phyloP scores from a whole-genome alignment of 73 alveolate genomes.

The Tetrahymena malaccensis region DNA sequence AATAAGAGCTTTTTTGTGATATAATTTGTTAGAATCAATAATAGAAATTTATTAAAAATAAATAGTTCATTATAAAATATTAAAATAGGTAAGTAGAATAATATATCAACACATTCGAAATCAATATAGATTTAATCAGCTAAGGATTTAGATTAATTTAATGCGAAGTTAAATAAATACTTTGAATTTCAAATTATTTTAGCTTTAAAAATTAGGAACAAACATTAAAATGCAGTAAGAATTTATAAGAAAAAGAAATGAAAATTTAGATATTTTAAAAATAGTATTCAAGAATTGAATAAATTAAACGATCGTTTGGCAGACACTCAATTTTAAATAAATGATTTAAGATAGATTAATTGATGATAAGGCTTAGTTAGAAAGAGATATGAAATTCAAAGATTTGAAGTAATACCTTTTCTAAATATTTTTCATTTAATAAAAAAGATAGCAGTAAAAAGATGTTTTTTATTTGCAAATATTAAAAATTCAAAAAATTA shows the following conservation, averaged over 20 bases:
- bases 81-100: too few relatives aligned
- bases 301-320: neutral
- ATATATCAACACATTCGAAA: neutral
- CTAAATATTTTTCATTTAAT: neutral
- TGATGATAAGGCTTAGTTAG: neutral
- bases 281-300: neutral
- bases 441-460: neutral
- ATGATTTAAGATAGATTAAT: neutral
- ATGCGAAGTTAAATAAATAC: neutral
- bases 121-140: too few relatives aligned
- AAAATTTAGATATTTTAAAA: neutral
- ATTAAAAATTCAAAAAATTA: neutral
- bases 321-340: neutral
- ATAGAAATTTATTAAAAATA: too few relatives aligned
- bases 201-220: neutral
- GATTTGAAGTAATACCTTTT: neutral
- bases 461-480: neutral
- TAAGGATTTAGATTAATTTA: neutral
- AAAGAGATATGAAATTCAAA: neutral
- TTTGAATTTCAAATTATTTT: neutral
- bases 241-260: neutral
- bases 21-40: too few relatives aligned
- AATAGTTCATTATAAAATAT: too few relatives aligned
- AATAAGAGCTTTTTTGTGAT: too few relatives aligned
- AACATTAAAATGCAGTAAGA: slow-evolving; percentile 28